These are phyloP conservation scores for Thuja plicata DNA, from an alignment of 83 land plant species.

Conservation along the genomic window DNA sequence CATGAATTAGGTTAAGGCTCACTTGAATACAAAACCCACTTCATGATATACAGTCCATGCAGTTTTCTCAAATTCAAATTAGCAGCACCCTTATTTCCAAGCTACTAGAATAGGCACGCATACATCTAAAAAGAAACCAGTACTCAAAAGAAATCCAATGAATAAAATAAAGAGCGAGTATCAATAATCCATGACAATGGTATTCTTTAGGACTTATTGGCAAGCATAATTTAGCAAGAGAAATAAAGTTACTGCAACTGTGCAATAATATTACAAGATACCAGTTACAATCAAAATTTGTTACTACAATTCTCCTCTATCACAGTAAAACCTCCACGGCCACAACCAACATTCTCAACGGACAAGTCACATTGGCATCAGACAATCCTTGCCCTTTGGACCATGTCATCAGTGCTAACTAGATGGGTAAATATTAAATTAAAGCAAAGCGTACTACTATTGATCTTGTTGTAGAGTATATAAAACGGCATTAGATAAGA, in stretches of 20 bases:
- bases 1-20: too few species aligned
- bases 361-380: slow-evolving; percentile 3
- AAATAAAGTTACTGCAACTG: neutral
- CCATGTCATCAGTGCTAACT: slow-evolving; percentile 17
- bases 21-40: too few species aligned
- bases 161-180: too few species aligned
- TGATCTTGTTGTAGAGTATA: neutral
- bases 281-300: neutral
- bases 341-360: neutral
- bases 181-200: too few species aligned
- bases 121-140: too few species aligned
- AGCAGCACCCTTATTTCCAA: too few species aligned
- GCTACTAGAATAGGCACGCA: too few species aligned
- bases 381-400: slow-evolving; percentile 5
- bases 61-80: too few species aligned
- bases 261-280: neutral
- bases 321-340: neutral
- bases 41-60: too few species aligned
- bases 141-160: too few species aligned
- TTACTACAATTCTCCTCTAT: neutral
- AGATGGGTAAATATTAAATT: neutral
- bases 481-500: slow-evolving; percentile 44
- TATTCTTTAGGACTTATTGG: neutral
- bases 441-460: neutral
- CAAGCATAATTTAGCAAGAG: neutral